Evolutionary conservation across 768 basidiomycete species (phyloP), one percentile per base, ranked within the genome.

Genomic region (Paxillus rubicundulus): DNA sequence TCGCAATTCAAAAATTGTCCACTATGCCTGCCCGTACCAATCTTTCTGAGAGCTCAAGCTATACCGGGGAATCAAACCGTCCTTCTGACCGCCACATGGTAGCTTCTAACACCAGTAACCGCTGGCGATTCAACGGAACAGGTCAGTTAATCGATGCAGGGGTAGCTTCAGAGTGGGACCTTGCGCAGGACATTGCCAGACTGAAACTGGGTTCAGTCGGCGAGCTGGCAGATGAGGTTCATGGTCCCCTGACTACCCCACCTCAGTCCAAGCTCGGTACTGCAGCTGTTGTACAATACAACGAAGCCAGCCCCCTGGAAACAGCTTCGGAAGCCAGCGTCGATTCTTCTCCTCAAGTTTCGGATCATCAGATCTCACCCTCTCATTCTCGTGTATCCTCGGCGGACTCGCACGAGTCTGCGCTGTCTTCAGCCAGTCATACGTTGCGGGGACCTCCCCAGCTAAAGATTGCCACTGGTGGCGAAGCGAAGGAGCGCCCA

Each of bases 361-460:
- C 83, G 55, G 86, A 87, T 58, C 84, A 86, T 68, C 79, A 80
- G 54, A 82, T 84, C 61, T 77, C 72, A 48, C 76, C 81, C 27
- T 84, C 85, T 56, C 89, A 90, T 69, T 90, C 89, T 56, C 83
- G 89, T 49, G 89, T 86, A 47, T 89, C 88, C 24, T 90, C 89
- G n/a, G 83, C 85, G 56, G 89, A 77, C 45, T 81, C 82, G 50
- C 85, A 81, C 54, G 79, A 79, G 51, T 83, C 84, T 46, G 70
- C 61, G 16, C 64, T 74, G 48, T 82, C 81, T 49, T 72, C 73
- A 44, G 74, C 72, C 41, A 81, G 81, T 60, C 82, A 83, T 65
- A 79, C 79, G 28, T 70, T 86, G 61, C 75, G 84, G 50, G 77
- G 73, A 32, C 76, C 75, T 52, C 74, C 77, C 47, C 75, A 81